Evolutionary conservation across 192 early-diverging fungal species (phyloP), one percentile per base, ranked within the genome.

Genomic region (Gamsiella multidivaricata): DNA sequence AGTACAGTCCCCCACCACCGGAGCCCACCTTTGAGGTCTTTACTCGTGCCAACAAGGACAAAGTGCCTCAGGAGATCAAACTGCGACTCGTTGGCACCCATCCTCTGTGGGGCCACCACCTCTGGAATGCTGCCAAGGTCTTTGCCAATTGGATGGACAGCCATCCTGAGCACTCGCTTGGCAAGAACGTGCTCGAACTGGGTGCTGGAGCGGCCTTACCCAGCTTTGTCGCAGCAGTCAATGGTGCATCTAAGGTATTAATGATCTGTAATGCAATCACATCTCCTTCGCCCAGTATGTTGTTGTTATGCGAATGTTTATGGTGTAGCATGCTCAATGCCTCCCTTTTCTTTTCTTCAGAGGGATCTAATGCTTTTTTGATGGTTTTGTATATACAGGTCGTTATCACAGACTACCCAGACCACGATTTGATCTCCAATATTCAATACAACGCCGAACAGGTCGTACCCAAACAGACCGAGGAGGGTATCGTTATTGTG

Each of bases 81-180:
- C 70, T 93, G 28, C 85, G 86, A 15, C 82, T 92, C 5, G 85
- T 94, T 23, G 92, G 92, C 31, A 83, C 87, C 12, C 92, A 94
- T 60, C 91, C 92, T 36, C 84, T 97, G 1, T 95, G 94, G 94
- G 94, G 86, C 17, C 95, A 97, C 70, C 81, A 90, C 45, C 86
- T 97, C 29, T 97, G 96, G 96, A 97, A 97, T 61, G 94, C 95
- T 3, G 92, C 93, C 43, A 89, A 91, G 70, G 87, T 86, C 32
- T 88, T 96, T 85, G 88, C 94, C 31, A 83, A 88, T 54, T 89
- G 93, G 69, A 81, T 97, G 52, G 96, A 97, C 62, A 57, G 82
- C 34, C 81, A 91, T 60, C 89, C 89, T 37, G 76, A 84, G 18
- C 60, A 93, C 12, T 84, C 88, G 10, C 32, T 53, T 3, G 80